Conservation (phyloP, 352 stramenopile genomes). For the Phytophthora quininea region DNA sequence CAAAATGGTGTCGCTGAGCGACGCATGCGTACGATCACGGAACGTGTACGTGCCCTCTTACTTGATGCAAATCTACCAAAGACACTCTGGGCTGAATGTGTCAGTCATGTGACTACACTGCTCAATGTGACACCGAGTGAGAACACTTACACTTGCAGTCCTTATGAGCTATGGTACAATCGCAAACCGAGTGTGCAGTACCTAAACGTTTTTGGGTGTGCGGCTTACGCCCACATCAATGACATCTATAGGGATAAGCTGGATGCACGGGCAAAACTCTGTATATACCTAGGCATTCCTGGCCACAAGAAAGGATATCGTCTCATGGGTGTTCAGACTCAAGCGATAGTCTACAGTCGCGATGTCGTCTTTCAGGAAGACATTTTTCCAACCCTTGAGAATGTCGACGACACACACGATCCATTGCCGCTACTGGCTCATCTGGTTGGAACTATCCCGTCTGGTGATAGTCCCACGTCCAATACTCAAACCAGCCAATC, state of each 20-base stretch:
- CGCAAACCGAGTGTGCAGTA: background rate
- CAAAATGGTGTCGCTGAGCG: constrained; percentile 19
- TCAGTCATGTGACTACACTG: background rate
- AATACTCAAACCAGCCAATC: background rate
- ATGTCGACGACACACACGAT: background rate
- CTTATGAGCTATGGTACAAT: background rate
- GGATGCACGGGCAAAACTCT: background rate
- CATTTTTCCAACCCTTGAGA: background rate
- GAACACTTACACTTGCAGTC: background rate
- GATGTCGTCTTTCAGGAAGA: background rate
- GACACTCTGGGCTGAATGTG: background rate
- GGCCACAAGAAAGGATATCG: background rate
- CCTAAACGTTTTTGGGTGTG: background rate
- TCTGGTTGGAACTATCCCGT: background rate
- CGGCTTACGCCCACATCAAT: background rate
- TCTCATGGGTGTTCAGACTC: background rate
- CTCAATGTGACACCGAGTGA: background rate
- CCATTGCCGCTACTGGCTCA: background rate
- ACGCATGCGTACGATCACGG: constrained; percentile 16
- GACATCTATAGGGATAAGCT: background rate
- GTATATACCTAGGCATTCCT: background rate
- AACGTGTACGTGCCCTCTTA: constrained; percentile 4
- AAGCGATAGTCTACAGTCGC: background rate
- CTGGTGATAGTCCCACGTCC: background rate
- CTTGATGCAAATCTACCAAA: constrained; percentile 9